Conservation (phyloP, 2,329 filamentous ascomycete genomes). For the Colletotrichum destructivum region DNA sequence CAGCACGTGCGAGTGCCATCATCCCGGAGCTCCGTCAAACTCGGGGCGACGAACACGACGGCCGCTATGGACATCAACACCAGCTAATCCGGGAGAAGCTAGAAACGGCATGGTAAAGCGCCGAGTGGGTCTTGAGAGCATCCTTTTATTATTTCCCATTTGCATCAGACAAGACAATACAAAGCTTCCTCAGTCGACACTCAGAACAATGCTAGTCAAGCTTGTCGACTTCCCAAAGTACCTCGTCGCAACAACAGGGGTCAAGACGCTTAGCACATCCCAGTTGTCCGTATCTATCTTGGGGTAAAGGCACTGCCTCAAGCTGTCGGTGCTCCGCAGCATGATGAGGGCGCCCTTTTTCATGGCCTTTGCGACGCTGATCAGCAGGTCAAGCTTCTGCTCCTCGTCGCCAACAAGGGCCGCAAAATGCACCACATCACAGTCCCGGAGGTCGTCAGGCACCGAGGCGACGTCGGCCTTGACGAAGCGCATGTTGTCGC, state of each 20-base stretch:
- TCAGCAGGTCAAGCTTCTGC: neutral
- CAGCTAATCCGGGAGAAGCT: no score
- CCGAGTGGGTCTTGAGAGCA: no score
- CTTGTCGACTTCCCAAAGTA: neutral
- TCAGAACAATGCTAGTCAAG: neutral
- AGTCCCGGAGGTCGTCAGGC: neutral
- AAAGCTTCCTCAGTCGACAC: neutral
- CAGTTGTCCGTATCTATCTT: neutral
- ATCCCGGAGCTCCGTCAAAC: neutral
- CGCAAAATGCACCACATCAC: neutral
- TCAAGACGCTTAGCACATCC: neutral
- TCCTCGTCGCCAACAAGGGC: neutral
- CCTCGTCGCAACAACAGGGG: neutral
- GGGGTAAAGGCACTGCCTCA: neutral
- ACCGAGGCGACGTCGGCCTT: neutral
- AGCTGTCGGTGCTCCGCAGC: neutral
- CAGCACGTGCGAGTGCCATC: neutral
- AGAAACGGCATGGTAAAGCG: no score
- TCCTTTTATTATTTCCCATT: no score
- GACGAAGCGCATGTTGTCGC: neutral
- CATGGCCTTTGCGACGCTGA: neutral
- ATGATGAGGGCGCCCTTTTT: neutral
- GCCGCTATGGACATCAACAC: no score
- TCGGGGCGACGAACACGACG: neutral
- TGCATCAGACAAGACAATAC: no score